Evolutionary conservation across 78 protist genomes (phyloP).

Genomic region (Emiliania huxleyi): DNA sequence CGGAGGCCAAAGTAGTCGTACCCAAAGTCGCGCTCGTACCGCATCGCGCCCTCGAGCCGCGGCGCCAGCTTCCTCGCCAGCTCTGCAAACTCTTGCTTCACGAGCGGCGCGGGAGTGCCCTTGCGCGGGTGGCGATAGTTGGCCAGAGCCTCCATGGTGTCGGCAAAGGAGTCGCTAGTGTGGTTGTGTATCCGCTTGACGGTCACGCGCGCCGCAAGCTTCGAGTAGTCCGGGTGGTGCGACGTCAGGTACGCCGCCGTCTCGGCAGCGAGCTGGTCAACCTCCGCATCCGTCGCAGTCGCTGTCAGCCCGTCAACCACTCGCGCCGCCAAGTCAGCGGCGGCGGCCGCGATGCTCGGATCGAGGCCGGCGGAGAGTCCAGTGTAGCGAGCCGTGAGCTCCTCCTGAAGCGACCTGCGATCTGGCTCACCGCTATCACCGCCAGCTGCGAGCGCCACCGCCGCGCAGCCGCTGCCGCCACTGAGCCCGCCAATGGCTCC

Average conservation of each 20-base stretch:
- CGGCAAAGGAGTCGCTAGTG: constrained; percentile 70
- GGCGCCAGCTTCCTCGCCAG: constrained; percentile 47
- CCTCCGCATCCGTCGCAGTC: constrained; percentile 26
- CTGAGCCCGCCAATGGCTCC: too few relatives aligned
- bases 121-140: constrained; percentile 57
- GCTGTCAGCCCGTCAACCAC: not conserved
- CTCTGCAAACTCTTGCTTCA: constrained; percentile 73
- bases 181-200: constrained; percentile 91
- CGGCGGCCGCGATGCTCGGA: not conserved
- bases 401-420: too few relatives aligned
- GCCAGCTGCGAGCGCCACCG: too few relatives aligned
- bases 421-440: too few relatives aligned
- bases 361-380: not conserved
- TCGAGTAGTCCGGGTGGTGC: constrained; percentile 93
- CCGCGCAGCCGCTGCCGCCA: too few relatives aligned
- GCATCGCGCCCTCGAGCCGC: constrained; percentile 46
- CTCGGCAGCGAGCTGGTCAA: constrained; percentile 94
- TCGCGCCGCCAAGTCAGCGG: not conserved
- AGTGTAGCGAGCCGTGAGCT: too few relatives aligned
- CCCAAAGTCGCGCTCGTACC: constrained; percentile 60
- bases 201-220: constrained; percentile 94
- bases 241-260: constrained; percentile 87
- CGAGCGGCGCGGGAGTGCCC: constrained; percentile 74
- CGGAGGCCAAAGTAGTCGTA: constrained; percentile 94
- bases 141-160: constrained; percentile 35